These are phyloP conservation scores for Ascoidea rubescens DNA, from an alignment of 805 yeast genomes.

Conservation along the genomic window DNA sequence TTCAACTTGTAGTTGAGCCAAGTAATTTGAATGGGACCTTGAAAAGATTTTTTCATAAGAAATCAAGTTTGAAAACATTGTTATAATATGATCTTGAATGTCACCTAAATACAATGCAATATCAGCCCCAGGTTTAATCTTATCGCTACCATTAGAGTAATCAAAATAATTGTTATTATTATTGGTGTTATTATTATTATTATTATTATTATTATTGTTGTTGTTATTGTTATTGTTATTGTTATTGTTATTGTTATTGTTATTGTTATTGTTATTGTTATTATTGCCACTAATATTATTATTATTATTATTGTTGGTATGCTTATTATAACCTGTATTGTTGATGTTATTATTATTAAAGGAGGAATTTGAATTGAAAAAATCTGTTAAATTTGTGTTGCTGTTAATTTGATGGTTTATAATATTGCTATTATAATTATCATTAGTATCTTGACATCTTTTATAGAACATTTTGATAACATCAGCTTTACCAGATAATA, in stretches of 20 bases:
- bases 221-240: not conserved
- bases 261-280: too few relatives aligned
- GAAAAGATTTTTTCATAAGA: slow-evolving; percentile 90
- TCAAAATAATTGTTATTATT: too few relatives aligned
- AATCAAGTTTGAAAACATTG: slow-evolving; percentile 83
- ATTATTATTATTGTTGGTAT: too few relatives aligned
- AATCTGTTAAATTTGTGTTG: not conserved
- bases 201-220: too few relatives aligned
- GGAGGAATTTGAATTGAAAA: not conserved
- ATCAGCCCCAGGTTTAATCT: slow-evolving; percentile 63
- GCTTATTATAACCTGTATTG: not conserved
- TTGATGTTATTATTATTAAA: not conserved
- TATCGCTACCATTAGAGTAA: not conserved
- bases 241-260: not conserved
- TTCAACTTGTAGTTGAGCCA: slow-evolving; percentile 90
- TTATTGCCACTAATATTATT: not conserved
- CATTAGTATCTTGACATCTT: slow-evolving; percentile 65
- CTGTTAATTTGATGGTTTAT: too few relatives aligned
- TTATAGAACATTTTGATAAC: slow-evolving; percentile 94
- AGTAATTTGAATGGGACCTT: slow-evolving; percentile 80
- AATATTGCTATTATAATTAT: slow-evolving; percentile 4
- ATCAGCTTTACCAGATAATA: slow-evolving; percentile 88
- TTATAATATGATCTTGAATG: slow-evolving; percentile 92
- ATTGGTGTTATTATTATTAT: not conserved
- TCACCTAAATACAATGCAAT: slow-evolving; percentile 88